Conservation (phyloP, 495 filamentous ascomycete species). For the Xylaria scruposa region DNA sequence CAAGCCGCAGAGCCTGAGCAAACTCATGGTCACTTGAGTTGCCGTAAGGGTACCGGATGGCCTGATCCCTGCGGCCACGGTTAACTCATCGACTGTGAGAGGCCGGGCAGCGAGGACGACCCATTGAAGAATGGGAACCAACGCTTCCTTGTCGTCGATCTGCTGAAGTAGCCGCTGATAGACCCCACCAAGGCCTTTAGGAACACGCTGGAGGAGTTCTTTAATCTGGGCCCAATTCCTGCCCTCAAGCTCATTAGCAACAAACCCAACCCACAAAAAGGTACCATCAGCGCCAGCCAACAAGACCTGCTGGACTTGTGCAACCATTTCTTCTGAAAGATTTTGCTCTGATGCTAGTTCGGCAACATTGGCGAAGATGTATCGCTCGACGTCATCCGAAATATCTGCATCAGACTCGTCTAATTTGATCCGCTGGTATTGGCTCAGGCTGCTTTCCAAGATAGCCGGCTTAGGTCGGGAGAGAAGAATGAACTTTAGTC, state of each 20-base stretch:
- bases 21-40: constrained; percentile 32
- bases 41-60: not conserved
- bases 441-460: constrained; percentile 39
- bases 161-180: constrained; percentile 46
- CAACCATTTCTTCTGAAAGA: constrained; percentile 30
- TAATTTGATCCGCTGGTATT: constrained; percentile 36
- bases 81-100: constrained; percentile 41
- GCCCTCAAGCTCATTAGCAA: constrained; percentile 47
- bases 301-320: constrained; percentile 41
- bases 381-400: constrained; percentile 43
- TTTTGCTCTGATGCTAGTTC: constrained; percentile 42
- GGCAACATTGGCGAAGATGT: constrained; percentile 46
- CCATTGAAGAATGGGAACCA: constrained; percentile 42
- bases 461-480: constrained; percentile 44
- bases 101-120: constrained; percentile 42
- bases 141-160: constrained; percentile 34
- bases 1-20: constrained; percentile 33
- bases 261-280: constrained; percentile 56
- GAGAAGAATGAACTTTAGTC: constrained; percentile 47
- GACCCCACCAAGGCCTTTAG: constrained; percentile 40
- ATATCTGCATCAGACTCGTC: constrained; percentile 37
- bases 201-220: constrained; percentile 35
- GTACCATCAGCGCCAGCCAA: constrained; percentile 48
- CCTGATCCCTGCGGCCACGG: constrained; percentile 22
- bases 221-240: constrained; percentile 33